These are phyloP conservation scores for Hamamelis virginiana DNA, from an alignment of 164 flowering plant genomes.

Conservation along the genomic window DNA sequence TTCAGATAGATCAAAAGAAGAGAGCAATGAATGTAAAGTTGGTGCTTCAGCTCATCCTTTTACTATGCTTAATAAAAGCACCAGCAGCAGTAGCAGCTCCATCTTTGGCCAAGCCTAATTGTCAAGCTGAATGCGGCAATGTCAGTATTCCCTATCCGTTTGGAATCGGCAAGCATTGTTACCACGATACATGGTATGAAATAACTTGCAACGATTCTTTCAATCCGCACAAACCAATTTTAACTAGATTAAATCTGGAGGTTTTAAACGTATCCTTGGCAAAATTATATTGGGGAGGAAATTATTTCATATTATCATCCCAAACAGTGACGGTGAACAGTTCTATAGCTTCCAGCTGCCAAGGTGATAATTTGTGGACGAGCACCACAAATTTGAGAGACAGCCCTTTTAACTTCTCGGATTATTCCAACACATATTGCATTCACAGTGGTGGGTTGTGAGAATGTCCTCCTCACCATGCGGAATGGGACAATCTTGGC, in stretches of 20 bases:
- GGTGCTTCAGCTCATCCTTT: background rate
- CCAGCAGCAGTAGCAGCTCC: background rate
- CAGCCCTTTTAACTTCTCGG: slow-evolving; percentile 2
- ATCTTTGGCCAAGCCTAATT: slow-evolving; percentile 1
- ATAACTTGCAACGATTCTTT: slow-evolving; percentile 1
- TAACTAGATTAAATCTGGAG: slow-evolving; percentile 9
- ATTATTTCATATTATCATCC: no score
- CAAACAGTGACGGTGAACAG: background rate
- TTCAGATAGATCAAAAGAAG: no score
- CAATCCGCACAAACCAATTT: background rate
- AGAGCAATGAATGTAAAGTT: background rate
- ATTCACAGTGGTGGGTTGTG: slow-evolving; percentile 7
- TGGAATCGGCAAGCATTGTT: slow-evolving; percentile 8
- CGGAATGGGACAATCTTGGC: background rate
- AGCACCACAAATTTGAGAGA: background rate
- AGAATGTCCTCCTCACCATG: background rate
- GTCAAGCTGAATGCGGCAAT: slow-evolving; percentile 14
- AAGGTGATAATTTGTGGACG: background rate
- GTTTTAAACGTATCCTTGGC: background rate
- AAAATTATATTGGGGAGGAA: no score
- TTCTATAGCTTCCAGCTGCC: background rate
- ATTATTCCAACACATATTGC: background rate
- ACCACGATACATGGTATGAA: slow-evolving; percentile 3
- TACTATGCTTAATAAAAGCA: no score
- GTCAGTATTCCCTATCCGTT: slow-evolving; percentile 14